A percentile compares a stretch with the other conserved stretches of the same genome.
phyloP scores from a whole-genome alignment of 768 basidiomycete genomes.

The Vararia minispora region DNA sequence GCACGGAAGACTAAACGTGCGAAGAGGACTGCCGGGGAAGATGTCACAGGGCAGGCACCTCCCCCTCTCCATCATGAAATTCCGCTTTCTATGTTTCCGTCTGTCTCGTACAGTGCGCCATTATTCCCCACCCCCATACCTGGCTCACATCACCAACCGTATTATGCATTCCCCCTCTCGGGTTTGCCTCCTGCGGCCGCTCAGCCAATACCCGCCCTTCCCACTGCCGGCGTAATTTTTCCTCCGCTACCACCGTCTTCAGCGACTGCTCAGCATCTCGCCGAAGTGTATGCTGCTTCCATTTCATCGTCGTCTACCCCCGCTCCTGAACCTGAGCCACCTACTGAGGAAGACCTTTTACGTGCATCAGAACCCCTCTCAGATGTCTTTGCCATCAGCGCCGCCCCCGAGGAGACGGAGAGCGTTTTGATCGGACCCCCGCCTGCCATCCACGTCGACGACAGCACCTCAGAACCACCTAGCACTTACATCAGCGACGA shows the following conservation, averaged over 20 bases:
- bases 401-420: conserved; percentile 9
- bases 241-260: conserved; percentile 41
- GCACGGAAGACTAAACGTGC: conserved; percentile 20
- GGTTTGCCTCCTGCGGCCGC: conserved; percentile 32
- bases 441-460: too few relatives aligned
- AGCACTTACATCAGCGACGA: too few relatives aligned
- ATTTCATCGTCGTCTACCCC: conserved; percentile 5
- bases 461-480: too few relatives aligned
- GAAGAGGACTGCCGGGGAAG: conserved; percentile 17
- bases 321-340: too few relatives aligned
- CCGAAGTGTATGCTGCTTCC: background rate
- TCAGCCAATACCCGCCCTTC: conserved; percentile 32
- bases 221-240: conserved; percentile 62
- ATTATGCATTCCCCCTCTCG: conserved; percentile 29
- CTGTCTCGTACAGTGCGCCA: conserved; percentile 18
- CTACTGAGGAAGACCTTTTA: too few relatives aligned
- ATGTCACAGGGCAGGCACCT: conserved; percentile 3
- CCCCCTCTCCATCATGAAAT: conserved; percentile 8
- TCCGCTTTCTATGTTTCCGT: conserved; percentile 12
- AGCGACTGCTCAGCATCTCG: background rate
- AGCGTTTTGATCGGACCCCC: too few relatives aligned
- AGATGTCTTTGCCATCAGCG: conserved; percentile 7
- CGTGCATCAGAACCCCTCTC: too few relatives aligned
- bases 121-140: conserved; percentile 18
- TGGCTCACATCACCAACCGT: conserved; percentile 63